Evolutionary conservation across 1,284 basidiomycete genomes (phyloP).

Genomic region (Cryptococcus hybrid): DNA sequence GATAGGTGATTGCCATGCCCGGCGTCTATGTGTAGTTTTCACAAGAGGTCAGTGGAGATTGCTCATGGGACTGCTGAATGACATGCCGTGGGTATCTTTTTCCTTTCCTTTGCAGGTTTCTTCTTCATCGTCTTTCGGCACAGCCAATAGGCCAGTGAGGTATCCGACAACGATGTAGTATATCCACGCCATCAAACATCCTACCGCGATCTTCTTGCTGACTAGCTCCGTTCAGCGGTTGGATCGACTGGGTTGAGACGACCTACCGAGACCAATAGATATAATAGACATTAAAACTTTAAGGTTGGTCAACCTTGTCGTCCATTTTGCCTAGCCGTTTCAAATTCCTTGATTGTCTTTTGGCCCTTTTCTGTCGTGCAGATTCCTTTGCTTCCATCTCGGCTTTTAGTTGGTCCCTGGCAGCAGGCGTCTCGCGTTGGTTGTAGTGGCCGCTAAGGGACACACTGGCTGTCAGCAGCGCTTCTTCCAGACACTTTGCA

Average conservation of each 20-base stretch:
- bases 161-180: constrained; percentile 34
- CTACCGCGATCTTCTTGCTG: constrained; percentile 23
- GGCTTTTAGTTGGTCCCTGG: constrained; percentile 14
- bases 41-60: neutral
- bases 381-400: constrained; percentile 27
- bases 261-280: constrained; percentile 32
- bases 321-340: constrained; percentile 25
- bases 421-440: constrained; percentile 28
- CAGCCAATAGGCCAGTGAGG: constrained; percentile 21
- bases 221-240: constrained; percentile 6
- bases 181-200: constrained; percentile 30
- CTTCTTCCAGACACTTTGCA: too few species aligned
- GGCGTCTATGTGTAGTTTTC: constrained; percentile 16
- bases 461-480: constrained; percentile 1
- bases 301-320: constrained; percentile 27
- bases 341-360: constrained; percentile 21
- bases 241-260: neutral
- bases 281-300: constrained; percentile 32
- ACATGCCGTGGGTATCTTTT: constrained; percentile 29
- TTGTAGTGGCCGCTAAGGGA: constrained; percentile 34
- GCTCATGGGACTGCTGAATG: neutral
- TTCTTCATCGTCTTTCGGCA: constrained; percentile 22
- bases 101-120: constrained; percentile 19
- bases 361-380: constrained; percentile 18
- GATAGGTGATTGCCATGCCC: constrained; percentile 39